Evolutionary conservation across 2,329 filamentous ascomycete genomes (phyloP).

Genomic region (Aspergillus uvarum): DNA sequence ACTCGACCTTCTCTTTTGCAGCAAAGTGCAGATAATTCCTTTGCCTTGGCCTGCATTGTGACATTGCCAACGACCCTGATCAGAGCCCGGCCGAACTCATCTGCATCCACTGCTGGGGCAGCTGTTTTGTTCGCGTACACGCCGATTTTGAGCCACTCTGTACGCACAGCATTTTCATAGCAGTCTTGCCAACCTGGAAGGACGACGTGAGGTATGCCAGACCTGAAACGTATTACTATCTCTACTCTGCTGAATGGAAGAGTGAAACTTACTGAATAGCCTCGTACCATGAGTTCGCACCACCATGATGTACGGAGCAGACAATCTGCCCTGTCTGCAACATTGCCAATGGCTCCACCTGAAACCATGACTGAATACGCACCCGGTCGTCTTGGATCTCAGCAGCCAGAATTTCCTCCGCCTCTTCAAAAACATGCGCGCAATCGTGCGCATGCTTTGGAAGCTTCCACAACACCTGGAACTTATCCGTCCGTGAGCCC

Average conservation of each 20-base stretch:
- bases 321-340: background rate
- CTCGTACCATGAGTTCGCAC: conserved; percentile 3
- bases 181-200: conserved; percentile 3
- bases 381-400: background rate
- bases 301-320: conserved; percentile 1
- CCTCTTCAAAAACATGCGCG: conserved; percentile 1
- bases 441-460: background rate
- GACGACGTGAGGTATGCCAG: background rate
- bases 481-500: background rate
- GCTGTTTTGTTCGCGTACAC: conserved; percentile 1
- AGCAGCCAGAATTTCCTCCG: background rate
- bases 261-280: background rate
- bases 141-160: background rate
- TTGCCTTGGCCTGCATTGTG: background rate
- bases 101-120: background rate
- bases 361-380: background rate
- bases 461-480: conserved; percentile 2
- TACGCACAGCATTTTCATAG: conserved; percentile 1
- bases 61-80: background rate
- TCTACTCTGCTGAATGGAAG: background rate
- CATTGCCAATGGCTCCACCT: background rate
- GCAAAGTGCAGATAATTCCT: background rate
- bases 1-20: background rate
- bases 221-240: background rate
- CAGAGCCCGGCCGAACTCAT: background rate